phyloP scores from a whole-genome alignment of 352 stramenopile genomes.

The Globisporangium camurandrum region DNA sequence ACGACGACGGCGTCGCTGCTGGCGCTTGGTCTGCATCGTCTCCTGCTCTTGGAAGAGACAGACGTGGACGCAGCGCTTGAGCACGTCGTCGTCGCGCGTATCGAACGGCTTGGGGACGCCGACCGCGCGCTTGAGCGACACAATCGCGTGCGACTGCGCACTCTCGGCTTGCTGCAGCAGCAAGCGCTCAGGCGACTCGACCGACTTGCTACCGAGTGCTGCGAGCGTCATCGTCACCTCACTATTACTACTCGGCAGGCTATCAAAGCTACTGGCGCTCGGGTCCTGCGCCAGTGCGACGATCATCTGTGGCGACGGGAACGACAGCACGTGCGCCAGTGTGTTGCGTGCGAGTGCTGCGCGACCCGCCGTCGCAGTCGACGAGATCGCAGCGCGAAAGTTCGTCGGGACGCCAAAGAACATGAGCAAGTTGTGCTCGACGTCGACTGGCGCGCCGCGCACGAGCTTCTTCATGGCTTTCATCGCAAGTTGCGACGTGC shows the following conservation, averaged over 20 bases:
- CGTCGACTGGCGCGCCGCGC: constrained; percentile 49
- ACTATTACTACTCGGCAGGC: no score
- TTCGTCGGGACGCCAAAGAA: constrained; percentile 78
- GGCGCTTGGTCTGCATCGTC: constrained; percentile 4
- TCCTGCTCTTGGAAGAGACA: constrained; percentile 70
- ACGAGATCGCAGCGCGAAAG: constrained; percentile 62
- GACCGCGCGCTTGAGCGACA: constrained; percentile 64
- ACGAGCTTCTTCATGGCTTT: constrained; percentile 77
- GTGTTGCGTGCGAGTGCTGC: constrained; percentile 43
- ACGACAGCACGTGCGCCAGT: constrained; percentile 60
- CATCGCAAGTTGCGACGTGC: constrained; percentile 35
- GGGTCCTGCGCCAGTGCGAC: constrained; percentile 37
- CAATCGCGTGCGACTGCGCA: constrained; percentile 51
- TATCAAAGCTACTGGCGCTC: no score
- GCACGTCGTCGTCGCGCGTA: constrained; percentile 62
- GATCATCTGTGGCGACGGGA: constrained; percentile 61
- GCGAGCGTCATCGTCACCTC: neutral
- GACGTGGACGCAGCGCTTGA: constrained; percentile 75
- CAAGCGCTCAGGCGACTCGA: neutral
- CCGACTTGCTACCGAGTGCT: neutral
- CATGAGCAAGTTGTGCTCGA: constrained; percentile 62
- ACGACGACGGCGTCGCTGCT: constrained; percentile 7
- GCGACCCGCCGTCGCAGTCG: constrained; percentile 34
- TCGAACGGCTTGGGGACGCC: constrained; percentile 74
- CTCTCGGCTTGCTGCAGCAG: constrained; percentile 48